Percentiles rank a stretch among this genome's conserved stretches.
phyloP scores from a whole-genome alignment of 306 rosid species.

The Malus domestica region DNA sequence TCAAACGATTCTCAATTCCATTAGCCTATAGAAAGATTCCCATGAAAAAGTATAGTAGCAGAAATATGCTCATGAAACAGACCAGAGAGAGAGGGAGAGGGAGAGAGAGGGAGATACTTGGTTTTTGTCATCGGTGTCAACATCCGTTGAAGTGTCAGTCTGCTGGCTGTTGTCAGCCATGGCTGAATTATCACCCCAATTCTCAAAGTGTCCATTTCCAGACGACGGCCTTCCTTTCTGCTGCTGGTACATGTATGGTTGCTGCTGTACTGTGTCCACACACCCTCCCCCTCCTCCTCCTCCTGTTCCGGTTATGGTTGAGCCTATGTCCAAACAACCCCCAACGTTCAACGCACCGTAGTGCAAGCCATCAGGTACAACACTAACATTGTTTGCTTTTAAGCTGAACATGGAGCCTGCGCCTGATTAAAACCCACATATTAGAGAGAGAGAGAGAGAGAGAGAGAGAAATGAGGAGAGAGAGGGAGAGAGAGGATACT shows the following conservation, averaged over 20 bases:
- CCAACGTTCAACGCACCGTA: slow-evolving; percentile 38
- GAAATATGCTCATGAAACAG: not conserved
- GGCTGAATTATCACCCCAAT: slow-evolving; percentile 64
- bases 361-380: slow-evolving; percentile 44
- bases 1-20: not conserved
- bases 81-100: not conserved
- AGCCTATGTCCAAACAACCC: slow-evolving; percentile 39
- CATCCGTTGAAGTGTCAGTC: slow-evolving; percentile 71
- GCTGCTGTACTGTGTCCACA: slow-evolving; percentile 40
- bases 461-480: not conserved
- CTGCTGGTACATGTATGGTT: slow-evolving; percentile 27
- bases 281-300: slow-evolving; percentile 32
- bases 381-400: slow-evolving; percentile 43
- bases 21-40: slow-evolving; percentile 1
- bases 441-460: not conserved
- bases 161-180: slow-evolving; percentile 58
- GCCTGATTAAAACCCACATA: slow-evolving; percentile 9
- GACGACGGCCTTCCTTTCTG: slow-evolving; percentile 36
- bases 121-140: slow-evolving; percentile 54
- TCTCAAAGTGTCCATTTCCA: slow-evolving; percentile 64
- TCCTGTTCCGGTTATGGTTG: slow-evolving; percentile 21
- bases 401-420: slow-evolving; percentile 57
- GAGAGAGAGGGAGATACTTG: slow-evolving; percentile 27
- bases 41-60: not conserved
- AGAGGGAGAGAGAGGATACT: slow-evolving; percentile 31